phyloP scores from a whole-genome alignment of 2,329 filamentous ascomycete genomes.

The Davidsoniella neocaledoniae region DNA sequence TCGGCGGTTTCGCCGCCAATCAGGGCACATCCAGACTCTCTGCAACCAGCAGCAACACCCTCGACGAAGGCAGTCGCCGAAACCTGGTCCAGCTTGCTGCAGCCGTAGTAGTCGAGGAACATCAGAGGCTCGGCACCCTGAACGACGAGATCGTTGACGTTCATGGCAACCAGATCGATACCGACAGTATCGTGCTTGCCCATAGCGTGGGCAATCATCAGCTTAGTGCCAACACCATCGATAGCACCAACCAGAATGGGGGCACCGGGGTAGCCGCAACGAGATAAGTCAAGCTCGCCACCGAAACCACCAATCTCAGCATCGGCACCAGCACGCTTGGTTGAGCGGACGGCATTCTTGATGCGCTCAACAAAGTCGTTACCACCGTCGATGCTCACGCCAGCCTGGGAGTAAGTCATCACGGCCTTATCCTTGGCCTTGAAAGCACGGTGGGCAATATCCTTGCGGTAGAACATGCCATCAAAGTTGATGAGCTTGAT shows the following conservation, averaged over 20 bases:
- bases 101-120: slow-evolving; percentile 97
- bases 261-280: slow-evolving; percentile 38
- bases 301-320: slow-evolving; percentile 93
- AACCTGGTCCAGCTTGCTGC: slow-evolving; percentile 66
- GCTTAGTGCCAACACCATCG: slow-evolving; percentile 90
- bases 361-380: slow-evolving; percentile 87
- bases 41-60: slow-evolving; percentile 77
- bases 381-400: slow-evolving; percentile 85
- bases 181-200: slow-evolving; percentile 87
- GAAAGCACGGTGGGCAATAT: slow-evolving; percentile 71
- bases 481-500: slow-evolving; percentile 61
- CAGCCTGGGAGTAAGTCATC: slow-evolving; percentile 83
- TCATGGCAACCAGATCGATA: slow-evolving; percentile 96
- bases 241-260: slow-evolving; percentile 87
- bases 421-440: slow-evolving; percentile 24
- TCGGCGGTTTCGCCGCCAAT: slow-evolving; percentile 97
- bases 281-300: slow-evolving; percentile 61
- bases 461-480: slow-evolving; percentile 79
- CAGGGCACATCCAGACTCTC: slow-evolving; percentile 68
- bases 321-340: slow-evolving; percentile 70
- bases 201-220: slow-evolving; percentile 85
- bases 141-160: slow-evolving; percentile 93
- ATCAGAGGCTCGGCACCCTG: slow-evolving; percentile 89
- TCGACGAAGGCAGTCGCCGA: slow-evolving; percentile 74
- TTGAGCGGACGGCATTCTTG: slow-evolving; percentile 76